phyloP scores from a whole-genome alignment of 2,329 filamentous ascomycete species.

The Bipolaris gigantea region DNA sequence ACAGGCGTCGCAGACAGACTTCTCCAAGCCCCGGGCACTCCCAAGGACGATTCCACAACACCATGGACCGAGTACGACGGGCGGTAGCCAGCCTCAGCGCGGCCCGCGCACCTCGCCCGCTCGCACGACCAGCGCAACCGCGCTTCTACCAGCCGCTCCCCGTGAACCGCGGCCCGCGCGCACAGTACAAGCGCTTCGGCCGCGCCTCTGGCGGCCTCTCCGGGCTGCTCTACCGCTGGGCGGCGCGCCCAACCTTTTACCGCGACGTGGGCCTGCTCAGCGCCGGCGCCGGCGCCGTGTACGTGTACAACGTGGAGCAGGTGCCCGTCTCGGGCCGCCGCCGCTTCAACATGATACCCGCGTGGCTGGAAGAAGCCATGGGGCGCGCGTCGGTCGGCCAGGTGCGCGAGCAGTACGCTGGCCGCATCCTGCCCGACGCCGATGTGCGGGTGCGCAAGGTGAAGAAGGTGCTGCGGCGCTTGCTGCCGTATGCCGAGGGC shows the following conservation, averaged over 20 bases:
- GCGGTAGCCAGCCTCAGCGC: slow-evolving; percentile 8
- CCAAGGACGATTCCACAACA: background rate
- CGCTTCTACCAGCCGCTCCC: slow-evolving; percentile 31
- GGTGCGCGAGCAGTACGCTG: slow-evolving; percentile 59
- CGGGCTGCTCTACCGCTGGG: slow-evolving; percentile 45
- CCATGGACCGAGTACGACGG: slow-evolving; percentile 25
- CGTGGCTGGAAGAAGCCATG: slow-evolving; percentile 58
- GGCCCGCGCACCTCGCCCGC: background rate
- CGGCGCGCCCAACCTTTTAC: slow-evolving; percentile 51
- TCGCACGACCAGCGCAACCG: background rate
- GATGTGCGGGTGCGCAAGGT: slow-evolving; percentile 63
- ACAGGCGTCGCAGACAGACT: background rate
- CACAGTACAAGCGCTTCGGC: slow-evolving; percentile 39
- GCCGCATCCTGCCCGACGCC: slow-evolving; percentile 60
- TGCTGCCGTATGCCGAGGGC: slow-evolving; percentile 67
- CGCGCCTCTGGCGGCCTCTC: slow-evolving; percentile 16
- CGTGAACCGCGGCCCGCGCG: slow-evolving; percentile 20
- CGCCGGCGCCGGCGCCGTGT: slow-evolving; percentile 57
- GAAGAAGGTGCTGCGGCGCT: slow-evolving; percentile 63
- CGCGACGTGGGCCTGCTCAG: slow-evolving; percentile 50
- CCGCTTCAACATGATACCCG: slow-evolving; percentile 71
- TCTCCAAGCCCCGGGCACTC: background rate
- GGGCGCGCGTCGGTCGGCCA: slow-evolving; percentile 59
- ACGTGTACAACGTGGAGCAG: slow-evolving; percentile 69
- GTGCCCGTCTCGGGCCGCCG: slow-evolving; percentile 72